Evolutionary conservation across 176 grass and related monocot species (phyloP).

Genomic region (Zizania latifolia): DNA sequence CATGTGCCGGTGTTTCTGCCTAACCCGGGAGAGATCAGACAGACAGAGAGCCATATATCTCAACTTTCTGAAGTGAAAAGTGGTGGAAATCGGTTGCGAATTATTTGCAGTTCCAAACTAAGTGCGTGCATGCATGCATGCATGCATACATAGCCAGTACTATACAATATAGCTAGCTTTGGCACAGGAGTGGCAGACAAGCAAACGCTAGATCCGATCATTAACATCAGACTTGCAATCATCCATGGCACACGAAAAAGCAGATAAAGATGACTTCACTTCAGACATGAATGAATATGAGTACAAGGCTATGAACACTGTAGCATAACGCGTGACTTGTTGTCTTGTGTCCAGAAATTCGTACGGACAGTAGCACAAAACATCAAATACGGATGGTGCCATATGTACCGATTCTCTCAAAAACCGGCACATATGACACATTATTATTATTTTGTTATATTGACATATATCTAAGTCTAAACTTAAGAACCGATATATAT

Average conservation of each 20-base stretch:
- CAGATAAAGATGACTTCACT: not conserved
- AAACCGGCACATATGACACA: no score
- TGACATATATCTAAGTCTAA: no score
- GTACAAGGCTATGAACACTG: not conserved
- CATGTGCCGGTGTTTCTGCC: not conserved
- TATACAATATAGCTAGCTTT: not conserved
- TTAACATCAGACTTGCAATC: slow-evolving; percentile 8
- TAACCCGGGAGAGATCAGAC: not conserved
- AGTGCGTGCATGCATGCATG: slow-evolving; percentile 13
- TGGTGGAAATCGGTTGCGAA: not conserved
- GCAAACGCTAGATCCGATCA: slow-evolving; percentile 29
- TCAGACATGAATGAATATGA: not conserved
- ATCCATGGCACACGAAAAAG: slow-evolving; percentile 20
- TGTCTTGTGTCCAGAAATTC: no score
- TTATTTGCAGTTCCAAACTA: slow-evolving; percentile 5
- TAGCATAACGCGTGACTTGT: not conserved
- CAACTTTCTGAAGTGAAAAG: not conserved
- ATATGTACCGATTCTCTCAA: no score
- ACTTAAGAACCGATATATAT: no score
- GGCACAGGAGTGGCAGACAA: slow-evolving; percentile 39
- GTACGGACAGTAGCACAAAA: no score
- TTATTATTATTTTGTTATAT: no score
- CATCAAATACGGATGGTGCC: no score
- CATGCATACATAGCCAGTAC: not conserved
- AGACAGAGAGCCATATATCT: no score